Evolutionary conservation across 805 yeast genomes (phyloP).

Genomic region (Metschnikowia lunata): DNA sequence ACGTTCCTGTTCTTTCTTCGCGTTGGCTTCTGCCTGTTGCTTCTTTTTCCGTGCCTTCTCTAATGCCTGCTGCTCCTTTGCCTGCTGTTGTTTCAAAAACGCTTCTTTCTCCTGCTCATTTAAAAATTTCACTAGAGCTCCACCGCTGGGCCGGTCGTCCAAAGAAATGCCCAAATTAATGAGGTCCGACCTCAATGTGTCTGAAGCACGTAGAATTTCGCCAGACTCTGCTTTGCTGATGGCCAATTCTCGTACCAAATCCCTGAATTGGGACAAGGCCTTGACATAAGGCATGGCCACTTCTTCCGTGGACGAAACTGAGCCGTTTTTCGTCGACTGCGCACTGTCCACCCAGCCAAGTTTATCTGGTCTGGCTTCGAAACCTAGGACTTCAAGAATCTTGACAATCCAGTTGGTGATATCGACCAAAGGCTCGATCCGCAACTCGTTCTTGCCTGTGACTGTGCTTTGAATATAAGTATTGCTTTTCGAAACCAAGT

Average conservation of each 20-base stretch:
- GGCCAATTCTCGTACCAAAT: slow-evolving; percentile 70
- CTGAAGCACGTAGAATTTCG: slow-evolving; percentile 64
- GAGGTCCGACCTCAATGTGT: slow-evolving; percentile 66
- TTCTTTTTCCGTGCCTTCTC: slow-evolving; percentile 57
- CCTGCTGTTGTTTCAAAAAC: slow-evolving; percentile 51
- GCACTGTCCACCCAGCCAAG: slow-evolving; percentile 72
- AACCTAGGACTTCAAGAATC: slow-evolving; percentile 71
- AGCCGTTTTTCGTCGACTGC: slow-evolving; percentile 16
- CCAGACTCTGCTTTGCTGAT: slow-evolving; percentile 52
- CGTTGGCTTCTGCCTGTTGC: slow-evolving; percentile 45
- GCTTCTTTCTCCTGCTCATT: slow-evolving; percentile 65
- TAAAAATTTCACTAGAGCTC: slow-evolving; percentile 82
- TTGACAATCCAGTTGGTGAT: slow-evolving; percentile 67
- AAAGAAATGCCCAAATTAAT: slow-evolving; percentile 74
- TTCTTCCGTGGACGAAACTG: slow-evolving; percentile 49
- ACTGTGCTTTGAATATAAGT: slow-evolving; percentile 55
- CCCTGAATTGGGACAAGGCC: slow-evolving; percentile 75
- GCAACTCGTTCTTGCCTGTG: slow-evolving; percentile 41
- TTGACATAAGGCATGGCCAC: slow-evolving; percentile 75
- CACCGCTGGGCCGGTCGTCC: slow-evolving; percentile 80
- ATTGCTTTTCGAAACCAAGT: slow-evolving; percentile 67
- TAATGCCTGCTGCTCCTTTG: slow-evolving; percentile 51
- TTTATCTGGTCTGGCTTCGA: slow-evolving; percentile 60
- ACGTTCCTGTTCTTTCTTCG: slow-evolving; percentile 60
- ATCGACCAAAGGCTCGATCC: slow-evolving; percentile 62